phyloP scores from a whole-genome alignment of 345 rosid genomes.

The Raphanus sativus region DNA sequence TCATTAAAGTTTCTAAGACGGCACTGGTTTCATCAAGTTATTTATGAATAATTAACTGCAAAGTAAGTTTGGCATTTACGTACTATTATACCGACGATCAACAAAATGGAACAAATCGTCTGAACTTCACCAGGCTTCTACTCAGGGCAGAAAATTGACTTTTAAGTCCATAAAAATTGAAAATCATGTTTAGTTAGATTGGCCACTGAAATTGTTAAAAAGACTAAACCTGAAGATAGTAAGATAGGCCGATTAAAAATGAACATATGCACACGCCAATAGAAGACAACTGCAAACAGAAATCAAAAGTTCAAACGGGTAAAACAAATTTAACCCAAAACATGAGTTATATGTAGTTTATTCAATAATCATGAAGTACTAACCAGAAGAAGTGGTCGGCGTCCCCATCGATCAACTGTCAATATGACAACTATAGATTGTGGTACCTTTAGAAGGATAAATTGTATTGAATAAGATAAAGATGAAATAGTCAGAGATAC shows the following conservation, averaged over 20 bases:
- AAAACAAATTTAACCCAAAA: neutral
- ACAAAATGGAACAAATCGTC: constrained; percentile 39
- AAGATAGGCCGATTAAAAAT: constrained; percentile 45
- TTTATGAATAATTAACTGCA: neutral
- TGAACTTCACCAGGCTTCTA: constrained; percentile 33
- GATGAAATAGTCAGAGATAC: neutral
- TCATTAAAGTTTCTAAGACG: no score
- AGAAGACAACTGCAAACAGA: constrained; percentile 35
- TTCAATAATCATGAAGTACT: neutral
- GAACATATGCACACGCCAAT: constrained; percentile 41
- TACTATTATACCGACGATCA: constrained; percentile 48
- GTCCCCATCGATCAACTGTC: constrained; percentile 41
- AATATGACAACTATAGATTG: constrained; percentile 33
- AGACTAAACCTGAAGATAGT: constrained; percentile 46
- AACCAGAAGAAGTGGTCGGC: constrained; percentile 49
- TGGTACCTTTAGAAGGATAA: constrained; percentile 21
- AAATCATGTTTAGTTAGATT: neutral
- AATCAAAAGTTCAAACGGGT: neutral
- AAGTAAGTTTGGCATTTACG: neutral
- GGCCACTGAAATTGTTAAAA: neutral
- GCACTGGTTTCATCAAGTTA: neutral
- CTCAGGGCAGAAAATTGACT: neutral
- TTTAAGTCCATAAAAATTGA: neutral
- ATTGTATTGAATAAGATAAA: neutral
- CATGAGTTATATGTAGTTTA: neutral